These are phyloP conservation scores for Ramaria sp. DNA, from an alignment of 768 basidiomycete genomes.

Conservation along the genomic window DNA sequence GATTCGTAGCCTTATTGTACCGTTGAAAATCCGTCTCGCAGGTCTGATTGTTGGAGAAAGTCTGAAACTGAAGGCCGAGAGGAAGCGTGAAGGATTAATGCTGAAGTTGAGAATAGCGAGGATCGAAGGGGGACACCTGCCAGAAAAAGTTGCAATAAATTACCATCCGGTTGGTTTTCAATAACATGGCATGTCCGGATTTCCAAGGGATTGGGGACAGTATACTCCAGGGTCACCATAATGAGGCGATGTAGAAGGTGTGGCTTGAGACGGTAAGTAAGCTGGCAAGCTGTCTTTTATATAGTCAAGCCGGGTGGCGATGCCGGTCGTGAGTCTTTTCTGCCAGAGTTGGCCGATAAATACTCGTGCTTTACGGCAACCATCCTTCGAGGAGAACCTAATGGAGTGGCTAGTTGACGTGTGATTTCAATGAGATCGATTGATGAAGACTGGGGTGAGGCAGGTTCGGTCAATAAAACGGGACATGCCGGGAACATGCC, in stretches of 20 bases:
- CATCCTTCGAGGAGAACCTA: too few species aligned
- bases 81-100: neutral
- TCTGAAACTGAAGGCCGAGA: neutral
- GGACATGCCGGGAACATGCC: neutral
- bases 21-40: slow-evolving; percentile 40
- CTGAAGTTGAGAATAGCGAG: neutral
- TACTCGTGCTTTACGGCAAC: too few species aligned
- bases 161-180: neutral
- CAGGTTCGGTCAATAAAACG: neutral
- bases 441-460: neutral
- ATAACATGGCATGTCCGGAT: slow-evolving; percentile 1
- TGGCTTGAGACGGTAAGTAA: neutral
- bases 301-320: neutral
- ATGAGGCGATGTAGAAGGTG: neutral
- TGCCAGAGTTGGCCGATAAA: too few species aligned
- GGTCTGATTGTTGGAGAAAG: slow-evolving; percentile 17
- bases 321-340: too few species aligned
- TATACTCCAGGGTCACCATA: neutral
- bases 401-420: too few species aligned
- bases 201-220: neutral
- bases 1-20: slow-evolving; percentile 31
- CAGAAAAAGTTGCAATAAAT: neutral
- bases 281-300: neutral
- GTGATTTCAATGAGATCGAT: neutral
- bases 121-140: neutral